Evolutionary conservation across 2,329 filamentous ascomycete genomes (phyloP).

Genomic region (Polychaeton citri): DNA sequence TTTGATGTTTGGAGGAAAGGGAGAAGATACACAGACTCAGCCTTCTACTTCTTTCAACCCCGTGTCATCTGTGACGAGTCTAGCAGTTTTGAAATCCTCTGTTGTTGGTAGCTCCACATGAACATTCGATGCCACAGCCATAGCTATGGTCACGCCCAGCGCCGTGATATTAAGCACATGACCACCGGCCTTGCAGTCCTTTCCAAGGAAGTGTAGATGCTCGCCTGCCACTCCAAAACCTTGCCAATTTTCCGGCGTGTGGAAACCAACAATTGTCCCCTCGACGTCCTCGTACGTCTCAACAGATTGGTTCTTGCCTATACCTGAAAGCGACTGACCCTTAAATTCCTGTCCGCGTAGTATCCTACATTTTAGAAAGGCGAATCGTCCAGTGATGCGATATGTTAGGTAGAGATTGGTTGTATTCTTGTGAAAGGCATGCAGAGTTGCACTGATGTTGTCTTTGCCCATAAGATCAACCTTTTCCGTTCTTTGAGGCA

Average conservation of each 20-base stretch:
- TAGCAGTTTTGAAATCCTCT: conserved; percentile 25
- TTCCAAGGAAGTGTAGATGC: conserved; percentile 29
- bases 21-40: no score
- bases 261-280: conserved; percentile 31
- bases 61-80: conserved; percentile 19
- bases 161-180: conserved; percentile 28
- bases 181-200: conserved; percentile 24
- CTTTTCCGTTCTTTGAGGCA: conserved; percentile 13
- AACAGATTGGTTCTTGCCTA: conserved; percentile 28
- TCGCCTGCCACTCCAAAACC: conserved; percentile 29
- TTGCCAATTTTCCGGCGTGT: conserved; percentile 26
- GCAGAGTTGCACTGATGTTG: conserved; percentile 13
- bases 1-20: no score
- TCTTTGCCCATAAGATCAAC: conserved; percentile 14
- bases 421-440: conserved; percentile 14
- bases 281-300: conserved; percentile 23
- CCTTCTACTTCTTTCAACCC: conserved; percentile 25
- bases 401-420: conserved; percentile 22
- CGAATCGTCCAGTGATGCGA: conserved; percentile 16
- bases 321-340: conserved; percentile 19
- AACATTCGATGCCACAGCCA: conserved; percentile 25
- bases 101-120: conserved; percentile 26
- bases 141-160: conserved; percentile 21
- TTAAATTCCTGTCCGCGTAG: conserved; percentile 19
- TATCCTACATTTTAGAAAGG: conserved; percentile 19